Percentiles rank a stretch among this genome's conserved stretches.
Evolutionary conservation across 73 alveolate genomes (phyloP).

Genomic region (Tetrahymena borealis): DNA sequence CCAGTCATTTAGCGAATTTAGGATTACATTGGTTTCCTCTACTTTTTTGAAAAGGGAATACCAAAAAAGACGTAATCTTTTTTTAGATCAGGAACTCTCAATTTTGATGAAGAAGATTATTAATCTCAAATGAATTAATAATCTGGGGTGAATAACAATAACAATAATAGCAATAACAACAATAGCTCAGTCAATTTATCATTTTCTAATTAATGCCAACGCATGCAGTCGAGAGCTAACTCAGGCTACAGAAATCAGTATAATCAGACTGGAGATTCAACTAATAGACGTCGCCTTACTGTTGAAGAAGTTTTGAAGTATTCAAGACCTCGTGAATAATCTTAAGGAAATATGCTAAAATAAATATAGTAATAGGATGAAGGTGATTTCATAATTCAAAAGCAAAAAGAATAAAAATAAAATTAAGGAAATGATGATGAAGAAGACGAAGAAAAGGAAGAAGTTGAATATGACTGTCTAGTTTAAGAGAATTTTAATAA

Average conservation of each 20-base stretch:
- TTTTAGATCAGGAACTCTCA: not conserved
- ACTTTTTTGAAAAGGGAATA: not conserved
- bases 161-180: not conserved
- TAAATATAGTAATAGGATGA: not conserved
- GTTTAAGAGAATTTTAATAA: not conserved
- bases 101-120: not conserved
- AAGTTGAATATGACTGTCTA: not conserved
- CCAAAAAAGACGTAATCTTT: not conserved
- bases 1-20: not conserved
- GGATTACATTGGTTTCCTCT: not conserved
- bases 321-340: not conserved
- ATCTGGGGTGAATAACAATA: not conserved
- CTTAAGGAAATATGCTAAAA: not conserved
- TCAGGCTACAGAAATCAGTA: not conserved
- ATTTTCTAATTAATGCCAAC: not conserved
- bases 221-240: not conserved
- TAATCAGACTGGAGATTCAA: not conserved
- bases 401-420: not conserved
- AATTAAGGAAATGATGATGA: not conserved
- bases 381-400: not conserved
- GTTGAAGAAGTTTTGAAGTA: not conserved
- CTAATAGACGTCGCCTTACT: not conserved
- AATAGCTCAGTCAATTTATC: not conserved
- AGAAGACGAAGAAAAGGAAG: not conserved
- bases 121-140: not conserved